Conservation (phyloP, 768 basidiomycete genomes). For the Serendipita sp. region DNA sequence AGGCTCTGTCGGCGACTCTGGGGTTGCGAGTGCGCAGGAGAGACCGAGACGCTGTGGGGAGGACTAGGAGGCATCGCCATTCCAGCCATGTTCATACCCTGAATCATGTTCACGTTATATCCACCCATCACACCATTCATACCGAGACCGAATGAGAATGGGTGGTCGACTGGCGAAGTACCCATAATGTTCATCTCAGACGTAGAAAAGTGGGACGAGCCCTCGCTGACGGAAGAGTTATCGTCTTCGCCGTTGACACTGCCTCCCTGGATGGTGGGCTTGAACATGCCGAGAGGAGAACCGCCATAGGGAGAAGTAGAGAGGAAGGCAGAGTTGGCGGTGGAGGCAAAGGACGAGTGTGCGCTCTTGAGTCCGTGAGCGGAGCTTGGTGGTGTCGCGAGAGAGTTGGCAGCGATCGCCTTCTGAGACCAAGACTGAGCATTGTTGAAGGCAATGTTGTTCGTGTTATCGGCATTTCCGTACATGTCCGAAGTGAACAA, state of each 20-base stretch:
- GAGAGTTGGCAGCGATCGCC: neutral
- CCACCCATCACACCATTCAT: neutral
- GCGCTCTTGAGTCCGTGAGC: neutral
- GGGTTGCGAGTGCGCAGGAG: neutral
- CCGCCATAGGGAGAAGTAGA: neutral
- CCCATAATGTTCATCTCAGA: neutral
- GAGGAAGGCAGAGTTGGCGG: slow-evolving; percentile 5
- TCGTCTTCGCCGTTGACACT: neutral
- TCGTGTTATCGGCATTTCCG: neutral
- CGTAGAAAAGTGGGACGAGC: neutral
- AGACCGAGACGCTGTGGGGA: neutral
- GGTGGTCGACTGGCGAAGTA: neutral
- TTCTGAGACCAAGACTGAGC: neutral
- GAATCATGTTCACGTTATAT: neutral
- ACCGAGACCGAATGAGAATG: neutral
- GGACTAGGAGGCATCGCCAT: neutral
- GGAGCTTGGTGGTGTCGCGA: neutral
- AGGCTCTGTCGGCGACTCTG: neutral
- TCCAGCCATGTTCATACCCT: neutral
- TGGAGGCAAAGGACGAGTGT: neutral
- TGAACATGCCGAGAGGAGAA: neutral
- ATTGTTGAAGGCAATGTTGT: neutral
- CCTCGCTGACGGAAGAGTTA: neutral
- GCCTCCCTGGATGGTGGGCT: neutral
- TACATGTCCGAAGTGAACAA: neutral